phyloP scores from a whole-genome alignment of 192 early-diverging fungal species.

The Backusella sp. region DNA sequence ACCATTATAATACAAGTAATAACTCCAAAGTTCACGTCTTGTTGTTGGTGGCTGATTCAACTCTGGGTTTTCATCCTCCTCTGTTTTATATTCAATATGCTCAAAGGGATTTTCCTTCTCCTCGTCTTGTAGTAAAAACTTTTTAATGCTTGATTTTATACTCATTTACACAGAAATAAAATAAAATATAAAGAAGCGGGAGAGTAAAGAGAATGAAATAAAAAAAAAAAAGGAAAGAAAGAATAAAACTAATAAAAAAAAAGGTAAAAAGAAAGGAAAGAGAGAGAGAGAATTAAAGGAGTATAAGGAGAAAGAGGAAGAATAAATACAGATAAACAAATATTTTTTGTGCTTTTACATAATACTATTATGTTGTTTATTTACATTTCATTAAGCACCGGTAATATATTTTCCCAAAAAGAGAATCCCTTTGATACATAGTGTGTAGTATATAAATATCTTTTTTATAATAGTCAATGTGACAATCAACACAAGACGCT shows the following conservation, averaged over 20 bases:
- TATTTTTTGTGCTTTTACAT: neutral
- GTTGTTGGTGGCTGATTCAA: conserved; percentile 22
- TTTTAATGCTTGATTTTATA: conserved; percentile 5
- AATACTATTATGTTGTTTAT: neutral
- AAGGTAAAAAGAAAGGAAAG: neutral
- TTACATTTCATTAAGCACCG: conserved; percentile 5
- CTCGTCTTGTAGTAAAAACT: neutral
- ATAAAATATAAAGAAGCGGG: neutral
- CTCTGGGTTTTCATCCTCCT: neutral
- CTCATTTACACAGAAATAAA: neutral
- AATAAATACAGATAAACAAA: neutral
- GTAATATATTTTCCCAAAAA: conserved; percentile 12
- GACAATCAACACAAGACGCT: conserved; percentile 67
- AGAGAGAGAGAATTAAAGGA: neutral
- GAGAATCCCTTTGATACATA: neutral
- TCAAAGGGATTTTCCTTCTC: conserved; percentile 9
- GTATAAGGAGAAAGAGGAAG: neutral
- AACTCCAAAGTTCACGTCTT: conserved; percentile 26
- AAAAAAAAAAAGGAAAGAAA: neutral
- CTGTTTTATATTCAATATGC: neutral
- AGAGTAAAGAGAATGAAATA: too few relatives aligned
- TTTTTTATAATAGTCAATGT: conserved; percentile 81
- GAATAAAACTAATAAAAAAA: neutral
- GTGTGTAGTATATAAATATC: neutral
- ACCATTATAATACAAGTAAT: conserved; percentile 38